Evolutionary conservation across 192 early-diverging fungal species (phyloP).

Genomic region (Piromyces finnis): DNA sequence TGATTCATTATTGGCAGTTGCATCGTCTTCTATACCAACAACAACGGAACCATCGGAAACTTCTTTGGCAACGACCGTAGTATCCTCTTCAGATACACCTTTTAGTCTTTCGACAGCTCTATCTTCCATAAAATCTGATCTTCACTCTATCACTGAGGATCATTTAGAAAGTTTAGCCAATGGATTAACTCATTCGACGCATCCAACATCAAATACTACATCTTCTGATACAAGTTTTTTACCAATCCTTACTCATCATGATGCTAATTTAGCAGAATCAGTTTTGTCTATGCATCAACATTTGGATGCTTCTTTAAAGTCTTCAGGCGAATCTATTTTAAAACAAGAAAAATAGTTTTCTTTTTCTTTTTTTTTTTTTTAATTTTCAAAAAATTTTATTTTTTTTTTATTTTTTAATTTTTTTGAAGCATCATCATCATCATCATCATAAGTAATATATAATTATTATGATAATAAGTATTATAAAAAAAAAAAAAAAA

Average conservation of each 20-base stretch:
- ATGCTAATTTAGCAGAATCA: not conserved
- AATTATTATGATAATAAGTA: no score
- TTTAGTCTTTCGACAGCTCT: not conserved
- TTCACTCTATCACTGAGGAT: not conserved
- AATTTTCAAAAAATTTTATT: no score
- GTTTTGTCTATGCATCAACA: not conserved
- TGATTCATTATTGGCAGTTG: not conserved
- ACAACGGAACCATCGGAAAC: no score
- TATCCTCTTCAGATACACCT: no score
- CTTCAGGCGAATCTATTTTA: not conserved
- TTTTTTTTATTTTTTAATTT: no score
- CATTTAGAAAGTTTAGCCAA: not conserved
- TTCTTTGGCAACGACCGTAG: not conserved
- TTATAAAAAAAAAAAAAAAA: no score
- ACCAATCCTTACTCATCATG: not conserved
- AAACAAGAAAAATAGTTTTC: not conserved
- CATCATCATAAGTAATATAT: no score
- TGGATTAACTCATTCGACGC: not conserved
- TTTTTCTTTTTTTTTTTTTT: no score
- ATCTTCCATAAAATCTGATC: no score
- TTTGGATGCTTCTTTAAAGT: not conserved
- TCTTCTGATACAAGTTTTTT: not conserved
- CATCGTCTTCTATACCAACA: no score
- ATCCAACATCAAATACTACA: no score
- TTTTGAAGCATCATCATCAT: no score